phyloP scores from a whole-genome alignment of 23 red algal species.

The Agarophyton chilense region DNA sequence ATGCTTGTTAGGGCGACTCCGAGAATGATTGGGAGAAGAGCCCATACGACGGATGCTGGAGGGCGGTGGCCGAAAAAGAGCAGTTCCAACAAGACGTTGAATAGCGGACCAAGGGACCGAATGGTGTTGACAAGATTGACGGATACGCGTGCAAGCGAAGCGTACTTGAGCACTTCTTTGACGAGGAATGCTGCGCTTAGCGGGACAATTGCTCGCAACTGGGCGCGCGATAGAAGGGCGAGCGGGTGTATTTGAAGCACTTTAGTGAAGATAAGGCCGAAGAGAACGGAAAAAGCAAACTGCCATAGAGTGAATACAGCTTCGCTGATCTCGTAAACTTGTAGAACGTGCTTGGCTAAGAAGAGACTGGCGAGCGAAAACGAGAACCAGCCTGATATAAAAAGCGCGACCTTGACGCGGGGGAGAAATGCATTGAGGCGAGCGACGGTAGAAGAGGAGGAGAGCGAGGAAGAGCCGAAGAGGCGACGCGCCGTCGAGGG shows the following conservation, averaged over 20 bases:
- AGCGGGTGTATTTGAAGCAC: conserved; percentile 38
- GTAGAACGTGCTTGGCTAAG: conserved; percentile 50
- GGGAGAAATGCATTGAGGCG: background rate
- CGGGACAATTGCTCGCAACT: conserved; percentile 55
- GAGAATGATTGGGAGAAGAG: conserved; percentile 55
- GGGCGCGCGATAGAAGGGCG: conserved; percentile 17
- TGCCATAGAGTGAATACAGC: conserved; percentile 67
- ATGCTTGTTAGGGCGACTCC: conserved; percentile 63
- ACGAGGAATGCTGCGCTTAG: conserved; percentile 66
- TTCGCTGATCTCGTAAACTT: conserved; percentile 30
- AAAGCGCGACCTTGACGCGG: conserved; percentile 38
- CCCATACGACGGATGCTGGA: conserved; percentile 36
- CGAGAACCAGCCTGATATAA: conserved; percentile 57
- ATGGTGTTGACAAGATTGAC: conserved; percentile 81
- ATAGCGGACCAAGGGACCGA: conserved; percentile 59
- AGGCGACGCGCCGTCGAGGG: background rate
- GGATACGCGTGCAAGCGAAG: conserved; percentile 56
- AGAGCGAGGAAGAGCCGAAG: conserved; percentile 7
- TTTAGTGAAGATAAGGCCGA: conserved; percentile 52
- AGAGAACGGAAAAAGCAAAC: conserved; percentile 42
- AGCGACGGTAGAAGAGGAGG: background rate
- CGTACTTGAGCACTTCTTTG: conserved; percentile 82
- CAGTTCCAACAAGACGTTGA: conserved; percentile 58
- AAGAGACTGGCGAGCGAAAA: conserved; percentile 65
- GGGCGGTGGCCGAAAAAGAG: conserved; percentile 57